Percentiles rank a stretch among this genome's conserved stretches.
phyloP scores from a whole-genome alignment of 2,329 filamentous ascomycete species.

The Bipolaris zeicola region DNA sequence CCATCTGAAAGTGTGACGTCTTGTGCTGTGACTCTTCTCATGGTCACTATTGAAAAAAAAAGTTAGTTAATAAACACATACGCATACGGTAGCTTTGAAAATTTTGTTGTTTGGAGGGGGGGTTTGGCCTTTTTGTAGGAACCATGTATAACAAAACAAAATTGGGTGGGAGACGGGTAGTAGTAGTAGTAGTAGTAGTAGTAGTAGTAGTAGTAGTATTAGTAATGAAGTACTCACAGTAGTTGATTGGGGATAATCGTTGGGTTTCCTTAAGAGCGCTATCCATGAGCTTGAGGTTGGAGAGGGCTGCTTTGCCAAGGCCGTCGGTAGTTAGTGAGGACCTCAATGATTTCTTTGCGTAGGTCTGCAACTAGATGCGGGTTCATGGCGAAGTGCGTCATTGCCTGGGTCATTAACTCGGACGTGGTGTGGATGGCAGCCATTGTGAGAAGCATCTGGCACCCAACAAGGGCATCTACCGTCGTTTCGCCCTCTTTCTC shows the following conservation, averaged over 20 bases:
- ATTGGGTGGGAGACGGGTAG: too few species aligned
- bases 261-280: constrained; percentile 1
- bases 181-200: too few species aligned
- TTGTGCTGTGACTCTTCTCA: neutral
- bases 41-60: too few species aligned
- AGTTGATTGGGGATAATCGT: neutral
- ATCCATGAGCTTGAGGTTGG: neutral
- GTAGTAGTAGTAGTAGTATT: too few species aligned
- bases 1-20: neutral
- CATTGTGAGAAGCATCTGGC: neutral
- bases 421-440: constrained; percentile 1
- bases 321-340: neutral
- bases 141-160: too few species aligned
- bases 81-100: too few species aligned
- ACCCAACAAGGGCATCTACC: neutral
- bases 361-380: neutral
- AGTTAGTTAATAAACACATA: too few species aligned
- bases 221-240: neutral
- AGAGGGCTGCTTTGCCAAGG: neutral
- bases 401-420: neutral
- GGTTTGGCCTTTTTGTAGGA: too few species aligned
- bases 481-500: neutral
- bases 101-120: too few species aligned
- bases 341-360: neutral
- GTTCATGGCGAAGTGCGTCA: neutral